A percentile compares a stretch with the other conserved stretches of the same genome.
phyloP scores from a whole-genome alignment of 768 basidiomycete genomes.

The Gyrodon lividus region DNA sequence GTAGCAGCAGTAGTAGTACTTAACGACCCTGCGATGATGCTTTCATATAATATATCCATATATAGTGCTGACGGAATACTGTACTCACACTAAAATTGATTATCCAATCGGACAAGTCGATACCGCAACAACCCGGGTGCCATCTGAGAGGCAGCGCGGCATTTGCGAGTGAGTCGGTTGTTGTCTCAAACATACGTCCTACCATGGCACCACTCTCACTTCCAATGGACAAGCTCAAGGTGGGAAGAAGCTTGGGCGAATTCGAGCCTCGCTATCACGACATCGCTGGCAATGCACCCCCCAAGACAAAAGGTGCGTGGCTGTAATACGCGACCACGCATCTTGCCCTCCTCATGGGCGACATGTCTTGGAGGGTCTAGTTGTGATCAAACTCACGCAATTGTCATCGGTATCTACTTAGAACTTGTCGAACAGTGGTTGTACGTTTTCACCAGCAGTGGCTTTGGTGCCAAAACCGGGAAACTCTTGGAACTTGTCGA shows the following conservation, averaged over 20 bases:
- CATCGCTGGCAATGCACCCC: constrained; percentile 22
- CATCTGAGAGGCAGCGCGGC: no score
- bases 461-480: constrained; percentile 20
- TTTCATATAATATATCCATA: constrained; percentile 12
- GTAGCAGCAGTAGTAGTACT: no score
- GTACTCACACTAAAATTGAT: neutral
- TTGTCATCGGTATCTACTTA: constrained; percentile 15
- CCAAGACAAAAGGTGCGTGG: constrained; percentile 20
- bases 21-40: constrained; percentile 1
- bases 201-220: neutral
- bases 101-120: no score
- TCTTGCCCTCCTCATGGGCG: constrained; percentile 14
- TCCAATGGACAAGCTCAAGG: neutral
- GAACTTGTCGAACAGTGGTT: constrained; percentile 41
- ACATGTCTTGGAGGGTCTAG: constrained; percentile 17
- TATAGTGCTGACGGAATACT: neutral
- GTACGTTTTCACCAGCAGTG: constrained; percentile 23
- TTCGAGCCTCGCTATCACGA: neutral
- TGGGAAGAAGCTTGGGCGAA: constrained; percentile 1
- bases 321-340: neutral
- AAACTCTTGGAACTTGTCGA: constrained; percentile 30
- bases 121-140: neutral
- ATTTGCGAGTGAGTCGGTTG: no score
- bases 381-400: constrained; percentile 25
- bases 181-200: no score